phyloP scores from a whole-genome alignment of 2,329 filamentous ascomycete genomes.

The Botryotinia convoluta region DNA sequence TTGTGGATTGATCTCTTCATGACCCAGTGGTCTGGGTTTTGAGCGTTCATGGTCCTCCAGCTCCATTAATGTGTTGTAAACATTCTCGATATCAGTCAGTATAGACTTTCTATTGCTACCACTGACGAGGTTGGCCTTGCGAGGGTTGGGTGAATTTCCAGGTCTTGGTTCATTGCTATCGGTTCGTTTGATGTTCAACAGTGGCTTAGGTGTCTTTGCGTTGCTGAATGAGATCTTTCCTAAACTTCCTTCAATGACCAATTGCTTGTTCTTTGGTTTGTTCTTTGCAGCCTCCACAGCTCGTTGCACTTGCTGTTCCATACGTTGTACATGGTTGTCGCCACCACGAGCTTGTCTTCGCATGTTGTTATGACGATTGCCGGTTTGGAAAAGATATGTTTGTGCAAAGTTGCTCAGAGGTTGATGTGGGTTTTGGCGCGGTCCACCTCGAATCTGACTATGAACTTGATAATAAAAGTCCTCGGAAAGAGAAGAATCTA shows the following conservation, averaged over 20 bases:
- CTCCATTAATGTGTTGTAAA: constrained; percentile 85
- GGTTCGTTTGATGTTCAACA: constrained; percentile 90
- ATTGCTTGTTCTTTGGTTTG: constrained; percentile 94
- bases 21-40: constrained; percentile 63
- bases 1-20: constrained; percentile 63
- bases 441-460: constrained; percentile 86
- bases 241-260: constrained; percentile 92
- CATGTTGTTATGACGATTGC: constrained; percentile 72
- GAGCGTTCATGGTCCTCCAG: constrained; percentile 90
- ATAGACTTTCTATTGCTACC: constrained; percentile 77
- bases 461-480: constrained; percentile 99
- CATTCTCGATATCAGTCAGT: constrained; percentile 80
- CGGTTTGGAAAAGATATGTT: constrained; percentile 95
- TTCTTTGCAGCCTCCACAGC: constrained; percentile 97
- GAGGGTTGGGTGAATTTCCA: constrained; percentile 46
- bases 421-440: constrained; percentile 87
- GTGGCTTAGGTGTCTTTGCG: constrained; percentile 90
- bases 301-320: constrained; percentile 98
- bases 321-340: constrained; percentile 96
- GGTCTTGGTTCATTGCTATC: constrained; percentile 63
- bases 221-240: constrained; percentile 99
- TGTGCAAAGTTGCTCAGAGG: constrained; percentile 95
- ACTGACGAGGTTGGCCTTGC: constrained; percentile 48
- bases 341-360: constrained; percentile 76
- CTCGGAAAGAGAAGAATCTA: constrained; percentile 78